Conservation (phyloP, 2,329 filamentous ascomycete species). For the Xenoacremonium recifei region DNA sequence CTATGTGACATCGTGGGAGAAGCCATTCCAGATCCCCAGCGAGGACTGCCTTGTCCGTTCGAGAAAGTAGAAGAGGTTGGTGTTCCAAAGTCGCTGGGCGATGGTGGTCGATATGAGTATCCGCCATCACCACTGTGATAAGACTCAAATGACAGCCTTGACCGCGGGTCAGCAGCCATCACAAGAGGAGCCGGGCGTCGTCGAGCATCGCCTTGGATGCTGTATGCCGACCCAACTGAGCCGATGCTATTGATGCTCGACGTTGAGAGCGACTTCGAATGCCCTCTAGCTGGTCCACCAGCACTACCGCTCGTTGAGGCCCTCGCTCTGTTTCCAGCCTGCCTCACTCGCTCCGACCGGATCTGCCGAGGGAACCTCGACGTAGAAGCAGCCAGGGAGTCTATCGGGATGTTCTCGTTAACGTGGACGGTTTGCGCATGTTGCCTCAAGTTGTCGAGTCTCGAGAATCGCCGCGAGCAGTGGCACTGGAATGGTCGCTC, state of each 20-base stretch:
- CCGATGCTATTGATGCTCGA: slow-evolving; percentile 80
- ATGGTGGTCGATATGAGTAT: slow-evolving; percentile 62
- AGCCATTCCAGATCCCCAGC: slow-evolving; percentile 64
- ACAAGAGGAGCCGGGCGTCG: slow-evolving; percentile 78
- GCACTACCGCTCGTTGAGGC: slow-evolving; percentile 76
- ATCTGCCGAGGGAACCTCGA: slow-evolving; percentile 92
- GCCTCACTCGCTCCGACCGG: slow-evolving; percentile 78
- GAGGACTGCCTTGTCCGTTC: slow-evolving; percentile 72
- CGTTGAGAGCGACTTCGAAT: slow-evolving; percentile 81
- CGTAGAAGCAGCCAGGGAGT: slow-evolving; percentile 89
- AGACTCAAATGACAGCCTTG: slow-evolving; percentile 66
- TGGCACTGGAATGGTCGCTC: slow-evolving; percentile 97
- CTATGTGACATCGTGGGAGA: slow-evolving; percentile 73
- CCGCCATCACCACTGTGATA: slow-evolving; percentile 64
- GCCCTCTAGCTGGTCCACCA: slow-evolving; percentile 69
- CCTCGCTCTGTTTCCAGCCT: slow-evolving; percentile 69
- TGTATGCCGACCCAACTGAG: slow-evolving; percentile 65
- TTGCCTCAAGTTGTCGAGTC: slow-evolving; percentile 91
- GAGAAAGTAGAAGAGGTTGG: slow-evolving; percentile 84
- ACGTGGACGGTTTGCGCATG: slow-evolving; percentile 97
- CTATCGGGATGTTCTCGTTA: slow-evolving; percentile 92
- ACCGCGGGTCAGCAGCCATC: slow-evolving; percentile 74
- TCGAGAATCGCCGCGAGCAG: slow-evolving; percentile 87
- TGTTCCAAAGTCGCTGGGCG: slow-evolving; percentile 75
- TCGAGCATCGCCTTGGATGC: slow-evolving; percentile 63